A percentile compares a stretch with the other conserved stretches of the same genome.
Evolutionary conservation across 768 basidiomycete species (phyloP).

Genomic region (Hygrophorus pudorinus): DNA sequence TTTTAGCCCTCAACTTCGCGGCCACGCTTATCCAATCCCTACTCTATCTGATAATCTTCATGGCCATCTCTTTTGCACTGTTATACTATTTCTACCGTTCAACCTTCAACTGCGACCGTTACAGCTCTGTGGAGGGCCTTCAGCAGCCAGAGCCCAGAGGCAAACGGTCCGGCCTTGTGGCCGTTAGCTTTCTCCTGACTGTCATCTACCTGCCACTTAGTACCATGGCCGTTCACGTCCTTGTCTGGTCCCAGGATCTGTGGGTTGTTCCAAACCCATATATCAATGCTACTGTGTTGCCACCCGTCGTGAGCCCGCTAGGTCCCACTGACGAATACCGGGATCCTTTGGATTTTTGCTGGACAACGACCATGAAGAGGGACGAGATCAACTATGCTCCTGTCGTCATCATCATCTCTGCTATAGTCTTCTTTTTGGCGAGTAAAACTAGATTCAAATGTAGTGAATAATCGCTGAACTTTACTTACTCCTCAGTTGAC

Average conservation of each 20-base stretch:
- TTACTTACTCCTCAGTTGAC: constrained; percentile 36
- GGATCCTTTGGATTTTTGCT: constrained; percentile 64
- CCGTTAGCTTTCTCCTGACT: constrained; percentile 55
- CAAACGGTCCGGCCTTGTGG: constrained; percentile 43
- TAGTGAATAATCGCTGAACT: neutral
- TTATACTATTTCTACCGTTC: constrained; percentile 51
- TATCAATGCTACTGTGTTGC: constrained; percentile 39
- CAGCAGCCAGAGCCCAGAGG: constrained; percentile 33
- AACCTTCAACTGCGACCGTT: constrained; percentile 37
- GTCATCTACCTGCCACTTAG: constrained; percentile 69
- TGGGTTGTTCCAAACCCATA: constrained; percentile 69
- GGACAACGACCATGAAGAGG: constrained; percentile 66
- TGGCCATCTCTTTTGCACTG: constrained; percentile 39
- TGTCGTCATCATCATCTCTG: constrained; percentile 46
- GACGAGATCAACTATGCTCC: constrained; percentile 65
- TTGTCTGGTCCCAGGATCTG: constrained; percentile 70
- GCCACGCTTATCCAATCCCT: constrained; percentile 49
- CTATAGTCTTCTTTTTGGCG: constrained; percentile 41
- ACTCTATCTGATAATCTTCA: constrained; percentile 49
- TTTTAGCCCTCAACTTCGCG: constrained; percentile 67
- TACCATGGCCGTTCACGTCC: constrained; percentile 66
- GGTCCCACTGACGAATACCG: constrained; percentile 49
- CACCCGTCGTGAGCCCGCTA: constrained; percentile 39
- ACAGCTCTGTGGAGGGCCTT: constrained; percentile 43
- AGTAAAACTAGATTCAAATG: constrained; percentile 15